Evolutionary conservation across 1,139 yeast genomes (phyloP).

Genomic region (Protomyces lactucae-debilis): DNA sequence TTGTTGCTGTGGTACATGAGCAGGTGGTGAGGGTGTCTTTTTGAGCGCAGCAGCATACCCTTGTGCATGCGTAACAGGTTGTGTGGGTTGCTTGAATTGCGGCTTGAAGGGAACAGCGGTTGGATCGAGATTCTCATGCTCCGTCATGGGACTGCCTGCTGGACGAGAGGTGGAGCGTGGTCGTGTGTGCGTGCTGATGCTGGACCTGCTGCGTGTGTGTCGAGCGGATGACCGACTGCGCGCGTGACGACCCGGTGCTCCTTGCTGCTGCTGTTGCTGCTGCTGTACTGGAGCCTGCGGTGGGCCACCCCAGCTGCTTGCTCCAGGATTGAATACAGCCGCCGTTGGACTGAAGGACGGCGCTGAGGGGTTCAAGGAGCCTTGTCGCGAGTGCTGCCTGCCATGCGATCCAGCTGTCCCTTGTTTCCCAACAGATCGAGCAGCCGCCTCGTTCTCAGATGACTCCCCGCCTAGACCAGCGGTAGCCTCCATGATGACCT

Average conservation of each 20-base stretch:
- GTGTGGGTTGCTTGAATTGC: conserved; percentile 23
- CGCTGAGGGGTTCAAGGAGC: neutral
- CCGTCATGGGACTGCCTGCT: neutral
- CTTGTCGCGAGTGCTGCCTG: neutral
- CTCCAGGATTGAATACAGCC: conserved; percentile 17
- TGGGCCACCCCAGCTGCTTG: conserved; percentile 5
- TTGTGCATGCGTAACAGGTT: conserved; percentile 13
- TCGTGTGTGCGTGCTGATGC: neutral
- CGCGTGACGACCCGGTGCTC: neutral
- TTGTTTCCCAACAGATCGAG: neutral
- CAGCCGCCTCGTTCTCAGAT: neutral
- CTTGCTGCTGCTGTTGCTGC: neutral
- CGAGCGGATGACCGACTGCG: conserved; percentile 3
- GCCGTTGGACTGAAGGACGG: conserved; percentile 19
- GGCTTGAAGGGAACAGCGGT: conserved; percentile 19
- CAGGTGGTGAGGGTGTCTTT: conserved; percentile 19
- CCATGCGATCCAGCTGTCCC: neutral
- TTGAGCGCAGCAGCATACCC: conserved; percentile 24
- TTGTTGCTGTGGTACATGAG: neutral
- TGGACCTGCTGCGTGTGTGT: conserved; percentile 17
- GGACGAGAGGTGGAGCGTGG: conserved; percentile 2
- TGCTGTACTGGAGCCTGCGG: neutral
- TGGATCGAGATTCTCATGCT: conserved; percentile 15
- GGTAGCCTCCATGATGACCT: neutral
- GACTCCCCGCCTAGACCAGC: neutral